Evolutionary conservation across 2,329 filamentous ascomycete species (phyloP).

Genomic region (Xylaria hypoxylon): DNA sequence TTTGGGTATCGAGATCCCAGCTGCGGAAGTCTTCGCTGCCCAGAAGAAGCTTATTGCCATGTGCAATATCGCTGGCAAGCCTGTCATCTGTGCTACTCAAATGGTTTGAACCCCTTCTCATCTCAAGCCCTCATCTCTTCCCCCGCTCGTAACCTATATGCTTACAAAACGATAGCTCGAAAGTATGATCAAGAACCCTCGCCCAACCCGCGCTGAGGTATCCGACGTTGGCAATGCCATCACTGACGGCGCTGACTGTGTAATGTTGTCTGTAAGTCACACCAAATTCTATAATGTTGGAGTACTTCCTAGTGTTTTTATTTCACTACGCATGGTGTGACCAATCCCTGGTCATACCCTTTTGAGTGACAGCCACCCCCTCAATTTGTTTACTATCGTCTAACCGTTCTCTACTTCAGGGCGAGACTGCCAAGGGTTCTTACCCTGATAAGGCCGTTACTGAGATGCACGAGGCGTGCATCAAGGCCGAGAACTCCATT

Average conservation of each 20-base stretch:
- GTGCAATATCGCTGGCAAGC: conserved; percentile 99
- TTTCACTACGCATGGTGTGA: not conserved
- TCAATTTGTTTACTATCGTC: not conserved
- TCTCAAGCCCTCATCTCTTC: not conserved
- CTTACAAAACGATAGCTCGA: conserved; percentile 67
- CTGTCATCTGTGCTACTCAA: conserved; percentile 98
- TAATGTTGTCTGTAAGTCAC: conserved; percentile 82
- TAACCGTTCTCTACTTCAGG: conserved; percentile 53
- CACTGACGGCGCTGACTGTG: conserved; percentile 97
- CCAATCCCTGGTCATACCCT: not conserved
- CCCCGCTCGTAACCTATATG: not conserved
- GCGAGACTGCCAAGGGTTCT: conserved; percentile 97
- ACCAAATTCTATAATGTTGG: not conserved
- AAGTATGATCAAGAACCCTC: conserved; percentile 99
- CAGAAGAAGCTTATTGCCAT: conserved; percentile 99
- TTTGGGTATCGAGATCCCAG: conserved; percentile 97
- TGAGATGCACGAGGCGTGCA: conserved; percentile 98
- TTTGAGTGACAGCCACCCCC: not conserved
- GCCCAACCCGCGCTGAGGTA: conserved; percentile 97
- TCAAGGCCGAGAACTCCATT: conserved; percentile 96
- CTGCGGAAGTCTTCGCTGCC: conserved; percentile 97
- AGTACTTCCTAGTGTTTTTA: not conserved
- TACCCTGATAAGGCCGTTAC: conserved; percentile 92
- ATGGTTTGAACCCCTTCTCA: conserved; percentile 65
- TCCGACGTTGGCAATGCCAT: conserved; percentile 98